Percentiles rank a stretch among this genome's conserved stretches.
Conservation (phyloP, 495 filamentous ascomycete genomes). For the Diplogelasinospora grovesii region DNA sequence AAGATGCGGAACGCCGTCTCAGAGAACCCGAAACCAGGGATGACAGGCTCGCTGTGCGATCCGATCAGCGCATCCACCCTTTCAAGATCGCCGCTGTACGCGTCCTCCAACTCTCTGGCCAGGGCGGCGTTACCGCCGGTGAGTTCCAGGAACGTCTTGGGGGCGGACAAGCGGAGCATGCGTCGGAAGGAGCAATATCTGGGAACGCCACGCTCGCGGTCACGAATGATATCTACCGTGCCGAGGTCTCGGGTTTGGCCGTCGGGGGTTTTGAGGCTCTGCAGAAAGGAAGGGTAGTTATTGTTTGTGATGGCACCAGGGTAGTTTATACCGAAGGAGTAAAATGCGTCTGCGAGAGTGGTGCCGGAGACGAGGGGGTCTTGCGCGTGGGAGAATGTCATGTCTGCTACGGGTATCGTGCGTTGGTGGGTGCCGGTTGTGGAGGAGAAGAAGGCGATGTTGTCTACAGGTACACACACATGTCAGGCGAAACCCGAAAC, state of each 20-base stretch:
- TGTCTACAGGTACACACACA: slow-evolving; percentile 10
- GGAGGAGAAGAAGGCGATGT: slow-evolving; percentile 35
- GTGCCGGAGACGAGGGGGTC: slow-evolving; percentile 21
- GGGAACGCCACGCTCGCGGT: slow-evolving; percentile 41
- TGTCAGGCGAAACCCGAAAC: too few relatives aligned
- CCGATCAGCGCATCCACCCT: slow-evolving; percentile 35
- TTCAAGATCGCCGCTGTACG: slow-evolving; percentile 31
- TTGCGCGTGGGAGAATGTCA: slow-evolving; percentile 28
- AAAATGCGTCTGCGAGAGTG: slow-evolving; percentile 35
- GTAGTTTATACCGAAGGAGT: slow-evolving; percentile 41
- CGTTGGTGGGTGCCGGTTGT: slow-evolving; percentile 21
- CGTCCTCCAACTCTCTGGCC: slow-evolving; percentile 19
- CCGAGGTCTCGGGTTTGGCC: slow-evolving; percentile 29
- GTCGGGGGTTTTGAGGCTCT: slow-evolving; percentile 27
- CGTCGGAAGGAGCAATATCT: slow-evolving; percentile 41
- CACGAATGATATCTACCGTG: slow-evolving; percentile 38
- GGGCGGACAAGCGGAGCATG: slow-evolving; percentile 27
- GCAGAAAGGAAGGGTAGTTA: slow-evolving; percentile 36
- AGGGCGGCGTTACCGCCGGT: slow-evolving; percentile 30
- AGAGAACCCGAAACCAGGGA: slow-evolving; percentile 37
- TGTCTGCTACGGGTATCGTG: slow-evolving; percentile 22
- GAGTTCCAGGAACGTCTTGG: slow-evolving; percentile 26
- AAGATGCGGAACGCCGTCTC: slow-evolving; percentile 36
- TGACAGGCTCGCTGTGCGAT: slow-evolving; percentile 29
- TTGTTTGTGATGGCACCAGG: slow-evolving; percentile 37